Percentiles rank a stretch among this genome's conserved stretches.
Evolutionary conservation across 192 early-diverging fungal genomes (phyloP).

Genomic region (Mortierella antarctica): DNA sequence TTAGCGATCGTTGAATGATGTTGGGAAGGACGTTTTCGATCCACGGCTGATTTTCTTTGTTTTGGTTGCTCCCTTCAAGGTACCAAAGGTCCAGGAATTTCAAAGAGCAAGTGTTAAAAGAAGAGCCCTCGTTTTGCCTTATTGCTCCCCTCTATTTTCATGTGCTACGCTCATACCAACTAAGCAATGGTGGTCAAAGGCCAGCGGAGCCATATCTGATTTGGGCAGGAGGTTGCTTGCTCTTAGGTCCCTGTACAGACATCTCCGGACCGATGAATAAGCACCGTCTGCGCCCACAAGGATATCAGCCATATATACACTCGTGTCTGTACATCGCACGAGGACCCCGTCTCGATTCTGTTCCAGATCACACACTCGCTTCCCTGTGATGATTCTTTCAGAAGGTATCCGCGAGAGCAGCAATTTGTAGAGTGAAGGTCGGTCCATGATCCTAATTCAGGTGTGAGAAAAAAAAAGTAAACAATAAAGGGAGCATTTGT

Average conservation of each 20-base stretch:
- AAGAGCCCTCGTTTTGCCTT: background rate
- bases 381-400: slow-evolving; percentile 22
- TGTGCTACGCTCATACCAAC: slow-evolving; percentile 20
- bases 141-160: background rate
- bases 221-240: slow-evolving; percentile 25
- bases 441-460: slow-evolving; percentile 38
- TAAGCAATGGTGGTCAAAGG: slow-evolving; percentile 43
- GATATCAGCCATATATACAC: slow-evolving; percentile 12
- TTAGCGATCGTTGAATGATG: background rate
- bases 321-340: slow-evolving; percentile 28
- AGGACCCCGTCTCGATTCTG: slow-evolving; percentile 10
- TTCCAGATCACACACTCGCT: slow-evolving; percentile 31
- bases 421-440: slow-evolving; percentile 34
- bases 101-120: background rate
- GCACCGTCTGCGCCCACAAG: slow-evolving; percentile 46
- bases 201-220: slow-evolving; percentile 30
- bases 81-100: background rate
- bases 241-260: slow-evolving; percentile 27
- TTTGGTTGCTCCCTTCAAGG: background rate
- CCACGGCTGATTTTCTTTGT: too few relatives aligned
- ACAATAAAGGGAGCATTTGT: background rate
- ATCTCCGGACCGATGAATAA: slow-evolving; percentile 28
- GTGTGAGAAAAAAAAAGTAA: background rate
- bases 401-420: slow-evolving; percentile 28
- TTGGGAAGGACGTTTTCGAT: background rate